phyloP scores from a whole-genome alignment of 495 filamentous ascomycete species.

The Aspergillus sclerotioniger region DNA sequence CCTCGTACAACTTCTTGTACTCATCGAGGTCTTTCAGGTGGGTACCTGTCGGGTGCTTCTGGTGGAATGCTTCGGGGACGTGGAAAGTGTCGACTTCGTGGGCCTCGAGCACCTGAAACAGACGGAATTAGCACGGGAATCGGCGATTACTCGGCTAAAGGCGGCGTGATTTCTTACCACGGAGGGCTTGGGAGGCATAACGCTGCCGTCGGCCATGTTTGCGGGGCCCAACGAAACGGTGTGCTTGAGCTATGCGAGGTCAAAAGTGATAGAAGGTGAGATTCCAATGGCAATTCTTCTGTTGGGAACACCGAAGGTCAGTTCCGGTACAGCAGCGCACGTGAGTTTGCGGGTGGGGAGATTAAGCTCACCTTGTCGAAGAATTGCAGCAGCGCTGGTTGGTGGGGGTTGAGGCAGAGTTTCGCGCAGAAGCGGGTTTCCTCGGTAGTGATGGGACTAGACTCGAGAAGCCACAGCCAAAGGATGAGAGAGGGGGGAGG shows the following conservation, averaged over 20 bases:
- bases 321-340: slow-evolving; percentile 3
- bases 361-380: slow-evolving; percentile 18
- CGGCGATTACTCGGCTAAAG: slow-evolving; percentile 1
- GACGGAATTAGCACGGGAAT: slow-evolving; percentile 10
- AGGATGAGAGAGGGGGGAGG: slow-evolving; percentile 4
- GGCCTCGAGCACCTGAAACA: slow-evolving; percentile 60
- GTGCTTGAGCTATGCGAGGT: background rate
- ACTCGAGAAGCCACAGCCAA: background rate
- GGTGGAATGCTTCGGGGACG: slow-evolving; percentile 59
- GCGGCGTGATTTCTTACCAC: slow-evolving; percentile 53
- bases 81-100: slow-evolving; percentile 84
- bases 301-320: slow-evolving; percentile 1
- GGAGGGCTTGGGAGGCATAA: slow-evolving; percentile 53
- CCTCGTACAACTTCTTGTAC: slow-evolving; percentile 90
- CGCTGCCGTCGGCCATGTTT: slow-evolving; percentile 64
- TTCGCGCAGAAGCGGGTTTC: slow-evolving; percentile 1
- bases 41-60: slow-evolving; percentile 68
- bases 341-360: slow-evolving; percentile 15
- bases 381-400: slow-evolving; percentile 10
- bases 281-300: background rate
- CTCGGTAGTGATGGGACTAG: slow-evolving; percentile 3
- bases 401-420: slow-evolving; percentile 6
- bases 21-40: slow-evolving; percentile 73
- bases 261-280: background rate
- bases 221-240: slow-evolving; percentile 8